These are phyloP conservation scores for Suillus clintonianus DNA, from an alignment of 768 basidiomycete species.

Conservation along the genomic window DNA sequence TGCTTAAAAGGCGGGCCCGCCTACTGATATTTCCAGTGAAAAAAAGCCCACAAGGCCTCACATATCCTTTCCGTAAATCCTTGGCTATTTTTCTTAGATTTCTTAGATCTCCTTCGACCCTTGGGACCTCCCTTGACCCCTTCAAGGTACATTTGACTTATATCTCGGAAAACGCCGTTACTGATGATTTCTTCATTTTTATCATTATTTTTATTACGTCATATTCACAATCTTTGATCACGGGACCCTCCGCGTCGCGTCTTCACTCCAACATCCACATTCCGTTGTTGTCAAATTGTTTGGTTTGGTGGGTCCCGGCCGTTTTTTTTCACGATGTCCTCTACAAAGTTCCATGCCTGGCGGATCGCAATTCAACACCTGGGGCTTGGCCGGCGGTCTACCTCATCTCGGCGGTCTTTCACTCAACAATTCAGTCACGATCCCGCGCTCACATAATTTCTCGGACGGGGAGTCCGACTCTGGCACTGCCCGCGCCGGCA, in stretches of 20 bases:
- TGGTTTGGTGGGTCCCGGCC: conserved; percentile 34
- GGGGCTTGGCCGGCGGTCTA: conserved; percentile 13
- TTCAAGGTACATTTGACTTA: background rate
- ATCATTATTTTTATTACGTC: background rate
- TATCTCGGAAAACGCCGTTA: background rate
- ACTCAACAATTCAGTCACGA: conserved; percentile 8
- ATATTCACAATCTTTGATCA: conserved; percentile 9
- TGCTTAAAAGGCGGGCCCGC: conserved; percentile 30
- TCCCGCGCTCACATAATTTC: conserved; percentile 14
- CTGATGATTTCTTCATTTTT: conserved; percentile 20
- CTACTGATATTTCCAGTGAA: conserved; percentile 9
- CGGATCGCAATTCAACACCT: conserved; percentile 16
- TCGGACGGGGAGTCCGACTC: conserved; percentile 23
- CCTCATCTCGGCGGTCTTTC: conserved; percentile 15
- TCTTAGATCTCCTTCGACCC: too few species aligned
- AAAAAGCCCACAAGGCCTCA: conserved; percentile 12
- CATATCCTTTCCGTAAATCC: background rate
- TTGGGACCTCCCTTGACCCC: background rate
- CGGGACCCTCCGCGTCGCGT: conserved; percentile 17
- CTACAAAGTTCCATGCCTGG: conserved; percentile 26
- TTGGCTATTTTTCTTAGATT: background rate
- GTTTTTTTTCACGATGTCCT: conserved; percentile 31
- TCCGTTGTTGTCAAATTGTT: conserved; percentile 29
- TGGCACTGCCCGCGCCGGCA: conserved; percentile 14
- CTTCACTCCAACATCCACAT: background rate